phyloP scores from a whole-genome alignment of 768 basidiomycete genomes.

The Lyophyllum semitale region DNA sequence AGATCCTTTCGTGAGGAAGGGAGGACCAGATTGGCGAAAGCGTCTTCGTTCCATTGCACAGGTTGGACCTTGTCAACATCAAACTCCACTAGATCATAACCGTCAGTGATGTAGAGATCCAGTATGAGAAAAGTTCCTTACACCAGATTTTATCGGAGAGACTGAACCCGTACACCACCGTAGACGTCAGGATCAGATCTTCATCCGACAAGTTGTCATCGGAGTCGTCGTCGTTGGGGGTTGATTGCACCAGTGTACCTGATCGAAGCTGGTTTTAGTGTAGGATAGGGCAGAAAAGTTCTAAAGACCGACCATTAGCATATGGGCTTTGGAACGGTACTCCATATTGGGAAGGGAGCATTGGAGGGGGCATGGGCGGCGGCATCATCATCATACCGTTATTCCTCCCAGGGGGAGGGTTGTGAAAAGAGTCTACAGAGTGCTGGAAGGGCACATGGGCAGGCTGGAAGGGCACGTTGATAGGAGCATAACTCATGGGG shows the following conservation, averaged over 20 bases:
- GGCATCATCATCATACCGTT: background rate
- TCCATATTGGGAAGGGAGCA: background rate
- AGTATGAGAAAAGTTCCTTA: constrained; percentile 28
- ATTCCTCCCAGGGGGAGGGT: too few relatives aligned
- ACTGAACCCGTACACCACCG: constrained; percentile 65
- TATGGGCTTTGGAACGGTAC: background rate
- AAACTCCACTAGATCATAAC: constrained; percentile 50
- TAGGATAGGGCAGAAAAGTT: too few relatives aligned
- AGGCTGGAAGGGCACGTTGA: background rate
- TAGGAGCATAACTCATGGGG: constrained; percentile 23
- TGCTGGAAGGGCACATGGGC: background rate
- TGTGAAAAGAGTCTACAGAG: background rate
- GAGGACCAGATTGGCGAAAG: constrained; percentile 63
- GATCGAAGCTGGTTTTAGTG: background rate
- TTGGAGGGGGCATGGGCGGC: background rate
- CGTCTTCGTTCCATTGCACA: constrained; percentile 59
- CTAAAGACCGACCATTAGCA: constrained; percentile 7
- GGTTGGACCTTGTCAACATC: constrained; percentile 53
- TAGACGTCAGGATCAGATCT: constrained; percentile 55
- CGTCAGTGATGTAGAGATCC: constrained; percentile 31
- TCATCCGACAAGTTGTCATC: constrained; percentile 47
- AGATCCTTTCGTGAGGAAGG: constrained; percentile 53
- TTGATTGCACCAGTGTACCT: constrained; percentile 24
- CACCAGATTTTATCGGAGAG: constrained; percentile 60
- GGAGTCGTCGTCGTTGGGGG: background rate